Evolutionary conservation across 768 basidiomycete species (phyloP).

Genomic region (Mycena kentingensis): DNA sequence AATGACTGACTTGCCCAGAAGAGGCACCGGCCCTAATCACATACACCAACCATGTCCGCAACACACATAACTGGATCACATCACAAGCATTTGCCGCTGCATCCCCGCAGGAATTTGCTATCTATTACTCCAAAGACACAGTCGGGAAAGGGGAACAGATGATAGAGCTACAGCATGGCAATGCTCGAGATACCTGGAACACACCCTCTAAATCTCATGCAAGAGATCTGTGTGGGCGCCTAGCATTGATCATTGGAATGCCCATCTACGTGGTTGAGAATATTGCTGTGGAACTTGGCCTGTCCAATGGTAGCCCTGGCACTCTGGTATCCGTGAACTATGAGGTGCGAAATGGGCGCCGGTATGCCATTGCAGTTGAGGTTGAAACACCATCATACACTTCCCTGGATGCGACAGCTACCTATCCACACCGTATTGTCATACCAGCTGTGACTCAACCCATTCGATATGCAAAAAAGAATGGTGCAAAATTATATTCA

Average conservation of each 20-base stretch:
- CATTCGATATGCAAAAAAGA: too few species aligned
- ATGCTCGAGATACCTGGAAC: constrained; percentile 20
- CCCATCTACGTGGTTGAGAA: constrained; percentile 21
- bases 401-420: not conserved
- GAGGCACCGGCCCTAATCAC: constrained; percentile 13
- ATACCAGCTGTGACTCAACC: not conserved
- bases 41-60: constrained; percentile 17
- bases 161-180: not conserved
- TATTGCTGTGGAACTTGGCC: constrained; percentile 21
- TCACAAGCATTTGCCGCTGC: constrained; percentile 12
- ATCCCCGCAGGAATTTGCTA: constrained; percentile 7
- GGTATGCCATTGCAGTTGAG: constrained; percentile 17
- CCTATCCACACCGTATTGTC: constrained; percentile 7
- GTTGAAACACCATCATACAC: constrained; percentile 17
- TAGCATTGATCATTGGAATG: constrained; percentile 19
- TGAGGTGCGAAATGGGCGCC: constrained; percentile 2
- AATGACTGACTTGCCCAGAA: constrained; percentile 8
- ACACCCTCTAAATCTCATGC: constrained; percentile 12
- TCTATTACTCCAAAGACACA: constrained; percentile 13
- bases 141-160: not conserved
- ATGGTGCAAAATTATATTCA: not conserved
- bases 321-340: constrained; percentile 13
- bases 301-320: constrained; percentile 19
- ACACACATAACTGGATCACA: constrained; percentile 17
- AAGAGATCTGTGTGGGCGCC: constrained; percentile 17